Percentiles rank a stretch among this genome's conserved stretches.
These are phyloP conservation scores for Teratosphaeria pseudoeucalypti DNA, from an alignment of 2,329 filamentous ascomycete species.

Conservation along the genomic window DNA sequence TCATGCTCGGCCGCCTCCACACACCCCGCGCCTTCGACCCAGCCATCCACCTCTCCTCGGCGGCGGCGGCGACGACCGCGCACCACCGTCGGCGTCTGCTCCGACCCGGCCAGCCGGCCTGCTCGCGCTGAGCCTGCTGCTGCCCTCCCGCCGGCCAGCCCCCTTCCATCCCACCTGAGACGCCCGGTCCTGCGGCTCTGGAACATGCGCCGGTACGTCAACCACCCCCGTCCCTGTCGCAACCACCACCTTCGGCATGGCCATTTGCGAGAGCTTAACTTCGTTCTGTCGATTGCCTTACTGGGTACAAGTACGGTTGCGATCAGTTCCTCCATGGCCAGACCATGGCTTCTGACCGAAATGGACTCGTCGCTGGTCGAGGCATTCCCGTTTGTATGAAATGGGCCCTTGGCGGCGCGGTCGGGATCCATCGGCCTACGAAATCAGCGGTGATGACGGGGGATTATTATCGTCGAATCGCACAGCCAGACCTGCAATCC, in stretches of 20 bases:
- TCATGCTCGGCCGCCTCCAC: neutral
- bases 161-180: neutral
- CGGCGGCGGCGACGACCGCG: too few relatives aligned
- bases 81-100: too few relatives aligned
- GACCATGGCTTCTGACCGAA: neutral
- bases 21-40: neutral
- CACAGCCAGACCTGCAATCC: neutral
- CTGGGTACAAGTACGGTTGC: neutral
- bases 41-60: neutral
- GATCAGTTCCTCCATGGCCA: neutral
- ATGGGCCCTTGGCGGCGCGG: neutral
- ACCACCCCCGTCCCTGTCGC: neutral
- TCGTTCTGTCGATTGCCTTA: neutral
- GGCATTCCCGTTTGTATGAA: neutral
- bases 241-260: neutral
- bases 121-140: neutral
- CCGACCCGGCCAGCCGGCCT: too few relatives aligned
- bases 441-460: neutral
- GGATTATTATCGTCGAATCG: neutral
- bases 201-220: constrained; percentile 1
- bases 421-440: neutral
- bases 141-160: neutral
- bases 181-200: neutral
- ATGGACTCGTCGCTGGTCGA: neutral
- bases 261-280: neutral